These are phyloP conservation scores for Pseudocercospora eumusae DNA, from an alignment of 2,329 filamentous ascomycete species.

Conservation along the genomic window DNA sequence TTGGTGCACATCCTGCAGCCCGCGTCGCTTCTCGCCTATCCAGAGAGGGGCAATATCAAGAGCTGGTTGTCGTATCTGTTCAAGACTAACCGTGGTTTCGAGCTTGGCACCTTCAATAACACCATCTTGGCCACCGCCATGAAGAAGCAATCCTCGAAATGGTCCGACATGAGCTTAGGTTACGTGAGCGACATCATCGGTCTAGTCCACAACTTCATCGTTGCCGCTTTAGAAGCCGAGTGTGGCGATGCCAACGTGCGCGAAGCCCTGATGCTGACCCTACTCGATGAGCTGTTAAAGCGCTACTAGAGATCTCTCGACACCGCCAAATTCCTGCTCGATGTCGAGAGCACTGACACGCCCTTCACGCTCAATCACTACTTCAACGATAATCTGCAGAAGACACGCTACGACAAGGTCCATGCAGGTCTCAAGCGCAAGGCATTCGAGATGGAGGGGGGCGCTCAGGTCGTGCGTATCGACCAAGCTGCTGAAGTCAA, in stretches of 20 bases:
- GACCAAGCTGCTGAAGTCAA: slow-evolving; percentile 27
- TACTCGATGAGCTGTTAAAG: slow-evolving; percentile 51
- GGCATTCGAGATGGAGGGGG: slow-evolving; percentile 15
- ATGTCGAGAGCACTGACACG: slow-evolving; percentile 51
- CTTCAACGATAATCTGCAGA: slow-evolving; percentile 53
- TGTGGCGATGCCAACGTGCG: slow-evolving; percentile 51
- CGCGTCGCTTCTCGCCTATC: slow-evolving; percentile 50
- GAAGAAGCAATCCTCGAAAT: slow-evolving; percentile 47
- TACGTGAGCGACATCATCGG: slow-evolving; percentile 57
- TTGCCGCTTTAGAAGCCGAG: slow-evolving; percentile 44
- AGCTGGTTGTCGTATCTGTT: slow-evolving; percentile 18
- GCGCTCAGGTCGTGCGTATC: slow-evolving; percentile 27
- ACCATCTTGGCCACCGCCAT: slow-evolving; percentile 42
- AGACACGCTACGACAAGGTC: slow-evolving; percentile 32
- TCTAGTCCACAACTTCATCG: slow-evolving; percentile 57
- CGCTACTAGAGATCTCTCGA: slow-evolving; percentile 53
- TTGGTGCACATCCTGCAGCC: slow-evolving; percentile 17
- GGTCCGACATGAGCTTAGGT: slow-evolving; percentile 50
- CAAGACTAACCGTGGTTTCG: slow-evolving; percentile 18
- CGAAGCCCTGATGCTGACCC: slow-evolving; percentile 45
- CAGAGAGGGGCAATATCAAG: neutral
- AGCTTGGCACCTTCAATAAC: slow-evolving; percentile 51
- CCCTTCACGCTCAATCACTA: slow-evolving; percentile 57
- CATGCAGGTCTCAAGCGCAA: slow-evolving; percentile 16
- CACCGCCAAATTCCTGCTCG: slow-evolving; percentile 55